Base-by-base conservation (phyloP, 257 asterid species). In the Ophiorrhiza pumila region DNA sequence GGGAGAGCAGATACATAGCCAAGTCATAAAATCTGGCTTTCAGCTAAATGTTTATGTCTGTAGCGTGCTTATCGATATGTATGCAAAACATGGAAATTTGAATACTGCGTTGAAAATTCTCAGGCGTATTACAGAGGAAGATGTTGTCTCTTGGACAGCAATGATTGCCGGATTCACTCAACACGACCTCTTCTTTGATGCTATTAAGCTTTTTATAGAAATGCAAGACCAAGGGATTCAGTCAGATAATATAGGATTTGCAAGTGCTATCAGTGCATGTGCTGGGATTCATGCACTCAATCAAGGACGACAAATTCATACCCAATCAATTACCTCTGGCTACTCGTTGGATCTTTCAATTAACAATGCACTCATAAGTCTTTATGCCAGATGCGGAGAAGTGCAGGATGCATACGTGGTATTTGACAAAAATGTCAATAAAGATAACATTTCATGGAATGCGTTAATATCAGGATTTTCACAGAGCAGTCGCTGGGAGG, bases 31-130 rank as follows among this genome's bases (percentile, higher is more conserved):
- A 85, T 82, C 82, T 70, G 94, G 96, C 43, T 87, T 92, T 73
- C 89, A 88, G 69, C 85, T 88, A 59, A 92, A 90, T 83, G 91
- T 86, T 41, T 90, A 90, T 55, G 89, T 89, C 22, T 85, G 96
- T 75, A 90, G 98, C 47, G 98, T 92, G 78, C 95, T 92, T 74
- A 88, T 92, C 74, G 96, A 90, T 77, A 90, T 92, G 91, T 92
- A 92, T 78, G 87, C 91, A 35, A 90, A 92, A 83, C 88, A 82
- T 74, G 93, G 91, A 65, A 80, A 85, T 58, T 71, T 92, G 77
- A 89, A 85, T 76, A 75, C 83, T 15, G 98, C 96, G 14, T 29
- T 79, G 81, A 87, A 88, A 80, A 85, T 92, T 69, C 89, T 92
- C 77, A 85, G 85, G 67, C 85, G 83, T 68, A 83, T 90, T 59